Evolutionary conservation across 441 rosid genomes (phyloP), one percentile per base, ranked within the genome.

Genomic region (Capsella rubella): DNA sequence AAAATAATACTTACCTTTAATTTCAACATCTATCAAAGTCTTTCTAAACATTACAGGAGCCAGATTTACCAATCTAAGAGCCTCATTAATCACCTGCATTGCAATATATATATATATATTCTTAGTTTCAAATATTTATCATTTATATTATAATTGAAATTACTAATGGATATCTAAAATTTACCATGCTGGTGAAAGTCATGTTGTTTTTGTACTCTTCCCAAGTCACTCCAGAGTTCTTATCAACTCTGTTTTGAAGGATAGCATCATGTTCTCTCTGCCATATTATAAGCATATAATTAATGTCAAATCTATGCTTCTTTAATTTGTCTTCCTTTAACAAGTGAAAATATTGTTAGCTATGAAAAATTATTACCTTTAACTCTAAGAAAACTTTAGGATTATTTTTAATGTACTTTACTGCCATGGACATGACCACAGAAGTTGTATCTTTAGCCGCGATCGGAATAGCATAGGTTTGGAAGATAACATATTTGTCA

Each of bases 1-100:
- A 34, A 21, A 32, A 21, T 11, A 27, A 31, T 51, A 51, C 71
- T 67, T 32, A 34, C 71, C 71, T 50, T 53, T 35, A 11, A 67
- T 52, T 16, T 67, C 47, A 4, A 67, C 60, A 39, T 67, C 71
- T 2, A 21, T 34, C n/a, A 49, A 3, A 13, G 60, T 60, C 8
- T 53, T 67, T 50, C 71, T 34, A 53, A 50, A 50, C n/a, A 67
- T 14, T 3, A 51, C 10, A 8, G 46, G 47, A 32, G 4, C 21
- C 7, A 37, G 3, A 16, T 32, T 67, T 21, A 46, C 71, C 3
- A 67, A 5, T 35, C 71, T 32, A 34, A 67, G 42, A 31, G 25
- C 15, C 42, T 56, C 61, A 15, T 15, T 56, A 2, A 56, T 56
- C 21, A 56, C 42, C 61, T 56, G 11, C 18, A 31, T 54, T 49